Evolutionary conservation across 1,284 basidiomycete genomes (phyloP).

Genomic region (Clitocybe nebularis): DNA sequence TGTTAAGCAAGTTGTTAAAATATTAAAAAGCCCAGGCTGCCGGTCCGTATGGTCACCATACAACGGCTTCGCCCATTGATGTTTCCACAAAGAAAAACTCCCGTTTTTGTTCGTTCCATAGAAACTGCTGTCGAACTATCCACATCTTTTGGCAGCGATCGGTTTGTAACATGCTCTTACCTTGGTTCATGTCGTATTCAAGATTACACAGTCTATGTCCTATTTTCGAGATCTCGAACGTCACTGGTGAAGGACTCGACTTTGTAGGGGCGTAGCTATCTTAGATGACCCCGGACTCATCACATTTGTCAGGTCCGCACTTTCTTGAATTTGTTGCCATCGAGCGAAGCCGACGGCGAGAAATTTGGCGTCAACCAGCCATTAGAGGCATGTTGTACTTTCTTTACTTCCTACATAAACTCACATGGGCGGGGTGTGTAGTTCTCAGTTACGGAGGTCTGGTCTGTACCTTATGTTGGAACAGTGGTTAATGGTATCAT

Average conservation of each 20-base stretch:
- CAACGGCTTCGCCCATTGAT: background rate
- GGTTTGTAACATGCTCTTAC: constrained; percentile 34
- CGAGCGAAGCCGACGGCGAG: constrained; percentile 77
- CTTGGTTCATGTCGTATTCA: background rate
- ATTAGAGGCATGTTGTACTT: constrained; percentile 59
- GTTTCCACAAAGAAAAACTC: constrained; percentile 55
- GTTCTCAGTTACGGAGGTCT: constrained; percentile 83
- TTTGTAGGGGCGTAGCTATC: constrained; percentile 41
- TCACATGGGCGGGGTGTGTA: constrained; percentile 30
- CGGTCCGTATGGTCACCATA: constrained; percentile 41
- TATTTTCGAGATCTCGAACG: constrained; percentile 92
- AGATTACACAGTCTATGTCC: constrained; percentile 71
- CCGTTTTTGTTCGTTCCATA: constrained; percentile 71
- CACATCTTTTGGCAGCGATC: constrained; percentile 66
- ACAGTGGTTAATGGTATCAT: constrained; percentile 94
- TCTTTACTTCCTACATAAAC: constrained; percentile 5
- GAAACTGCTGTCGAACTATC: constrained; percentile 80
- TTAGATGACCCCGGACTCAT: constrained; percentile 1
- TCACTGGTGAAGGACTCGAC: constrained; percentile 90
- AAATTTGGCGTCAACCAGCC: constrained; percentile 84
- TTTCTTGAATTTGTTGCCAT: constrained; percentile 83
- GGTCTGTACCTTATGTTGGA: constrained; percentile 92
- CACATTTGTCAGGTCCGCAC: constrained; percentile 55
- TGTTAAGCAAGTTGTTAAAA: constrained; percentile 89
- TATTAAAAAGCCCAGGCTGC: constrained; percentile 92